phyloP scores from a whole-genome alignment of 176 grass and related monocot species.

The Ensete glaucum region DNA sequence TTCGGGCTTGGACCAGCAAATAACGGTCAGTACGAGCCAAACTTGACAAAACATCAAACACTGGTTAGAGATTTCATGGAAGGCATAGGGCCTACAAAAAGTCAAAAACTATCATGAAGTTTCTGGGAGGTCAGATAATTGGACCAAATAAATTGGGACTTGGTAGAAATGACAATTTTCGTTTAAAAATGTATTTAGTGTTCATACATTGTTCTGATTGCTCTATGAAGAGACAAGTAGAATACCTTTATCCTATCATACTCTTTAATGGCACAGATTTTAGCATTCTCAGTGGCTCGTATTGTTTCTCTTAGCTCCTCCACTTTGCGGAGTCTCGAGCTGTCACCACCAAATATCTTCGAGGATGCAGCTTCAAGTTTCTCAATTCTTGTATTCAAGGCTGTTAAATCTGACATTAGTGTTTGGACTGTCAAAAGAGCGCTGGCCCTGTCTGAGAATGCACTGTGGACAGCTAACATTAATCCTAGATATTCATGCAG shows the following conservation, averaged over 20 bases:
- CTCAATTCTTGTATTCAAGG: slow-evolving; percentile 61
- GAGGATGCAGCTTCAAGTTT: slow-evolving; percentile 81
- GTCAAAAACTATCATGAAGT: not conserved
- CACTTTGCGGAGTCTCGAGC: slow-evolving; percentile 57
- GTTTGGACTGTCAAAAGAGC: slow-evolving; percentile 91
- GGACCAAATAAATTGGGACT: not conserved
- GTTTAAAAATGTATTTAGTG: not conserved
- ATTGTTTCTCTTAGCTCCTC: slow-evolving; percentile 80
- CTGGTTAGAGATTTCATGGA: not conserved
- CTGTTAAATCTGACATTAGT: slow-evolving; percentile 81
- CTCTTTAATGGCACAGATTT: slow-evolving; percentile 72
- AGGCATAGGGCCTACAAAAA: not conserved
- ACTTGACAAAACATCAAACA: no score
- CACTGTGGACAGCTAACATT: slow-evolving; percentile 76
- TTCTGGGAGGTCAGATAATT: not conserved
- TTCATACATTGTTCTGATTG: not conserved
- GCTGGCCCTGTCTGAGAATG: slow-evolving; percentile 87
- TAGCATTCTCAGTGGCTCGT: slow-evolving; percentile 79
- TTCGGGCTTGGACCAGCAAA: no score
- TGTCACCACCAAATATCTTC: slow-evolving; percentile 94
- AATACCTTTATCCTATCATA: slow-evolving; percentile 97
- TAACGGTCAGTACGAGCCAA: no score
- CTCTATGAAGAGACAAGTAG: not conserved
- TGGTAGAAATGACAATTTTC: not conserved
- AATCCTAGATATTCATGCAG: slow-evolving; percentile 87